phyloP scores from a whole-genome alignment of 2,329 filamentous ascomycete genomes.

The Arthrocladium fulminans region DNA sequence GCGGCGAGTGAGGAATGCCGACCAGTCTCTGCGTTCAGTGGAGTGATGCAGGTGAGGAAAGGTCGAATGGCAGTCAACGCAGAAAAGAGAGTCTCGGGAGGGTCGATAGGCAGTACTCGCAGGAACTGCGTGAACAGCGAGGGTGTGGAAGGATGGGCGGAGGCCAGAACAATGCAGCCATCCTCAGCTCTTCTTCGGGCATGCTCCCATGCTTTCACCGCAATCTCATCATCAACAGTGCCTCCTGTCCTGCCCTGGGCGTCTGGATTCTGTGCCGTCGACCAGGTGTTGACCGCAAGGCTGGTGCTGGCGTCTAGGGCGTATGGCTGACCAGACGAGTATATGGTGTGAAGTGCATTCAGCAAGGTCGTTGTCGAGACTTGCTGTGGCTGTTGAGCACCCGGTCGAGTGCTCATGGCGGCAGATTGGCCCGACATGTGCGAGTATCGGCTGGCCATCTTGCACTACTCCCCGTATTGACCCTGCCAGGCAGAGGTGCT shows the following conservation, averaged over 20 bases:
- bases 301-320: conserved; percentile 81
- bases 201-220: conserved; percentile 87
- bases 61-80: conserved; percentile 74
- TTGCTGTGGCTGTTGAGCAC: conserved; percentile 62
- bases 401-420: conserved; percentile 47
- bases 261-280: conserved; percentile 65
- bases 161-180: conserved; percentile 81
- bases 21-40: conserved; percentile 75
- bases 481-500: conserved; percentile 16
- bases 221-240: conserved; percentile 70
- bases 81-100: conserved; percentile 66
- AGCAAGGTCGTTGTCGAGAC: conserved; percentile 88
- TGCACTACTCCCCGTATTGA: conserved; percentile 7
- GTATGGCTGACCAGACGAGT: conserved; percentile 73
- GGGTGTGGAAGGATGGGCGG: conserved; percentile 78
- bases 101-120: conserved; percentile 65
- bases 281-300: conserved; percentile 90
- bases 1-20: conserved; percentile 73
- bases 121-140: conserved; percentile 77
- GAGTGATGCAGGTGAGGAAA: conserved; percentile 79
- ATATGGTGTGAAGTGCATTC: conserved; percentile 84
- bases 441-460: conserved; percentile 54
- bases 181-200: conserved; percentile 89
- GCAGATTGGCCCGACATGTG: conserved; percentile 54
- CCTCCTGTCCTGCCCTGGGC: conserved; percentile 62